Conservation (phyloP, 805 yeast genomes). For the Candida corydali region DNA sequence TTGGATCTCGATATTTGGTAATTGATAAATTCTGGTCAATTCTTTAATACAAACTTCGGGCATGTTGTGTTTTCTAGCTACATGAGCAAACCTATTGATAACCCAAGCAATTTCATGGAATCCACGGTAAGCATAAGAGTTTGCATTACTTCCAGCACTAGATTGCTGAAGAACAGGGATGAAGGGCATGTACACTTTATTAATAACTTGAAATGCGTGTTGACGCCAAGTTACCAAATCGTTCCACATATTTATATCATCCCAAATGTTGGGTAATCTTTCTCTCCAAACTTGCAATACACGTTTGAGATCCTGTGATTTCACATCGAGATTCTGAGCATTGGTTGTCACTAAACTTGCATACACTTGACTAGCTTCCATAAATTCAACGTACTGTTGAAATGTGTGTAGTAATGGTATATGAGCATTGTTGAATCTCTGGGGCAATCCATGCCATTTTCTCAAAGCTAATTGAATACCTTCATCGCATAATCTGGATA, state of each 20-base stretch:
- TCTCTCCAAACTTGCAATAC: slow-evolving; percentile 98
- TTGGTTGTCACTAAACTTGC: slow-evolving; percentile 83
- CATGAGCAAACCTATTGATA: slow-evolving; percentile 95
- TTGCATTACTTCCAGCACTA: slow-evolving; percentile 63
- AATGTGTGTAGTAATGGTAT: slow-evolving; percentile 86
- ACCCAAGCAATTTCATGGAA: slow-evolving; percentile 99
- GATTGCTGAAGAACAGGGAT: slow-evolving; percentile 78
- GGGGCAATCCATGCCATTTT: slow-evolving; percentile 91
- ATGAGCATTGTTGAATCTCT: slow-evolving; percentile 75
- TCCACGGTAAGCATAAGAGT: slow-evolving; percentile 94
- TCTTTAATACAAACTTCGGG: slow-evolving; percentile 94
- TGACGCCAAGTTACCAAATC: slow-evolving; percentile 98
- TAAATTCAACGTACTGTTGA: slow-evolving; percentile 95
- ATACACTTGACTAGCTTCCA: slow-evolving; percentile 95
- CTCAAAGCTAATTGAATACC: slow-evolving; percentile 90
- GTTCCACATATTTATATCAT: slow-evolving; percentile 96
- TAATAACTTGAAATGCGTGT: slow-evolving; percentile 94
- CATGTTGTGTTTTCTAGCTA: slow-evolving; percentile 94
- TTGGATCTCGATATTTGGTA: slow-evolving; percentile 97
- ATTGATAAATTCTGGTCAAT: slow-evolving; percentile 85
- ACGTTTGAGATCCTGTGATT: slow-evolving; percentile 90
- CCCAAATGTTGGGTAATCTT: slow-evolving; percentile 94
- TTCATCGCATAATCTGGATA: slow-evolving; percentile 86
- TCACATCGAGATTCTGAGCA: slow-evolving; percentile 86
- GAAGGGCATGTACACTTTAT: slow-evolving; percentile 89